Conservation (phyloP, 2,329 filamentous ascomycete species). For the Aspergillus aculeatinus region DNA sequence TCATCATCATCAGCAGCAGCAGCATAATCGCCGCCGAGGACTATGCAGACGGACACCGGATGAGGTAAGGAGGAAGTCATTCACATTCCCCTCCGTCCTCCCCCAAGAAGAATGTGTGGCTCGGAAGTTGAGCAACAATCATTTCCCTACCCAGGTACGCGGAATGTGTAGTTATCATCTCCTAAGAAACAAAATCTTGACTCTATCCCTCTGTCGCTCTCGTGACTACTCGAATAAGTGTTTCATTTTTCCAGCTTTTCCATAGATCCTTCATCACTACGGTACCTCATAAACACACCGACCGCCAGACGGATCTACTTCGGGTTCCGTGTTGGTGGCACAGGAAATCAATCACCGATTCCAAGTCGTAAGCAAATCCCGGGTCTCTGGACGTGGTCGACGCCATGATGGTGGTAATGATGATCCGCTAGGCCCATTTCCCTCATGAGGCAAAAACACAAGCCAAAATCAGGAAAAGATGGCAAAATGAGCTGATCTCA, state of each 20-base stretch:
- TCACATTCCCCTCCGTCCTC: not conserved
- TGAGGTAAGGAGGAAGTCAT: not conserved
- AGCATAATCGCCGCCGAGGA: not conserved
- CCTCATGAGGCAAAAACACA: not conserved
- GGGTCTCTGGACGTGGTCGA: not conserved
- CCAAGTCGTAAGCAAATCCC: conserved; percentile 7
- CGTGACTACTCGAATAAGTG: no score
- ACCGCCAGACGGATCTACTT: conserved; percentile 8
- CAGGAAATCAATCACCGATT: not conserved
- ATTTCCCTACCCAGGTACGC: no score
- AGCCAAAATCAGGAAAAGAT: not conserved
- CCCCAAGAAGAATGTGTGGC: not conserved
- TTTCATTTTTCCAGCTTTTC: no score
- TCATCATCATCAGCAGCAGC: not conserved
- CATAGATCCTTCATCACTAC: not conserved
- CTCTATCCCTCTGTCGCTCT: no score
- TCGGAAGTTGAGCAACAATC: no score
- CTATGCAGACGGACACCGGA: not conserved
- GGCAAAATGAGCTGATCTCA: not conserved
- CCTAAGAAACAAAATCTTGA: no score
- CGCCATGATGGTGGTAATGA: not conserved
- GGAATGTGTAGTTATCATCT: not conserved
- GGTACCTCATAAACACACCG: not conserved
- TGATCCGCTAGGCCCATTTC: conserved; percentile 3
- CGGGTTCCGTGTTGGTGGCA: not conserved